A percentile compares a stretch with the other conserved stretches of the same genome.
Evolutionary conservation across 805 yeast genomes (phyloP).

Genomic region (Pichia deserticola): DNA sequence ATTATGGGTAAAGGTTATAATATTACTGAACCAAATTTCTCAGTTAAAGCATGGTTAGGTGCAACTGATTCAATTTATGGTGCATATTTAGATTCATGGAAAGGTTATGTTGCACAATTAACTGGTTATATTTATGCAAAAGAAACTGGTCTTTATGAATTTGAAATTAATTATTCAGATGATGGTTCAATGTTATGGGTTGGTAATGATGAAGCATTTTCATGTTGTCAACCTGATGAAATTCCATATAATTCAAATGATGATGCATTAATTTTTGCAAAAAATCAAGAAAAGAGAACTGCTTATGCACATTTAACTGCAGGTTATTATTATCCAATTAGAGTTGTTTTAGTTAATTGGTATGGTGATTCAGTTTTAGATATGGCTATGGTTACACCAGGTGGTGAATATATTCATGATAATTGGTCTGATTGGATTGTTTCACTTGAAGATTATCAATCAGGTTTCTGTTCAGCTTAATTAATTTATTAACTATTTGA

Average conservation of each 20-base stretch:
- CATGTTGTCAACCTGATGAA: conserved; percentile 25
- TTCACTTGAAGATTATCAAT: conserved; percentile 1
- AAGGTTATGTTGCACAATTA: conserved; percentile 8
- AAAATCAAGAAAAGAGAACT: conserved; percentile 1
- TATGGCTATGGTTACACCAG: conserved; percentile 7
- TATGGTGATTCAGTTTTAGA: conserved; percentile 5
- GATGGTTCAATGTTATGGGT: conserved; percentile 28
- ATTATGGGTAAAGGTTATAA: not conserved
- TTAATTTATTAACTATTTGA: not conserved
- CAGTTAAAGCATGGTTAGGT: conserved; percentile 5
- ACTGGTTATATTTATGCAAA: conserved; percentile 4
- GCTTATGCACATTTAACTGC: conserved; percentile 9
- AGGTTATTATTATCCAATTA: conserved; percentile 15
- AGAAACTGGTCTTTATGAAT: conserved; percentile 24
- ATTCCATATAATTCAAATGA: conserved; percentile 2
- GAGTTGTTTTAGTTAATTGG: conserved; percentile 13
- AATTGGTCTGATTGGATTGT: conserved; percentile 5
- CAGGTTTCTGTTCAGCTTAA: conserved; percentile 2
- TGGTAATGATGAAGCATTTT: conserved; percentile 27
- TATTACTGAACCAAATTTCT: conserved; percentile 6
- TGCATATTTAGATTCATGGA: conserved; percentile 5
- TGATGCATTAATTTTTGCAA: conserved; percentile 7
- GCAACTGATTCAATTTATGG: conserved; percentile 2
- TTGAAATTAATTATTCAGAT: conserved; percentile 21
- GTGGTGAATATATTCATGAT: conserved; percentile 1